These are phyloP conservation scores for Camillea tinctor DNA, from an alignment of 2,329 filamentous ascomycete species.

Conservation along the genomic window DNA sequence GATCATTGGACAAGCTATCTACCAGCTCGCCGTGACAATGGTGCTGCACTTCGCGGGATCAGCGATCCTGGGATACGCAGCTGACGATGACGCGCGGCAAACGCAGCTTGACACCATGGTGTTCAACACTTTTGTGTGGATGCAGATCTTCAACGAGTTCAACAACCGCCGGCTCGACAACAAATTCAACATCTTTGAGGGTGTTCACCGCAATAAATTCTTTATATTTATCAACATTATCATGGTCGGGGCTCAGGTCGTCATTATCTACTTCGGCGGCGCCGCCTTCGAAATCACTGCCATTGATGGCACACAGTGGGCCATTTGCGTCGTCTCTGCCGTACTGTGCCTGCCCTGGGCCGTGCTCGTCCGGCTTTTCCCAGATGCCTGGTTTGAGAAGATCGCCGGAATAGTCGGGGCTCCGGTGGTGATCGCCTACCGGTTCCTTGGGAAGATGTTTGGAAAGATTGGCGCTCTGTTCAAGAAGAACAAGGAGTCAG, in stretches of 20 bases:
- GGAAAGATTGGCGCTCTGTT: slow-evolving; percentile 20
- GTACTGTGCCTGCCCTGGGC: slow-evolving; percentile 51
- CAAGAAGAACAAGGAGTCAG: slow-evolving; percentile 11
- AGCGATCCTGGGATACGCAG: slow-evolving; percentile 51
- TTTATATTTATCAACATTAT: slow-evolving; percentile 57
- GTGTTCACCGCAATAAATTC: slow-evolving; percentile 54
- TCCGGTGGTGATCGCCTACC: slow-evolving; percentile 31
- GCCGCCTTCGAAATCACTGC: slow-evolving; percentile 50
- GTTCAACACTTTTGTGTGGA: slow-evolving; percentile 71
- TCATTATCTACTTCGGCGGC: slow-evolving; percentile 58
- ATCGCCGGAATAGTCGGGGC: slow-evolving; percentile 30
- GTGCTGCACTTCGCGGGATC: slow-evolving; percentile 60
- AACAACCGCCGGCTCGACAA: slow-evolving; percentile 65
- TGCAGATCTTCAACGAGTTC: slow-evolving; percentile 71
- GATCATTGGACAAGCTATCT: slow-evolving; percentile 61
- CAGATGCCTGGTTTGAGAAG: slow-evolving; percentile 42
- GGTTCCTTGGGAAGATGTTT: slow-evolving; percentile 16
- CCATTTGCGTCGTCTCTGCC: slow-evolving; percentile 49
- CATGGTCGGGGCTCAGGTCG: slow-evolving; percentile 56
- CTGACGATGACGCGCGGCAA: slow-evolving; percentile 38
- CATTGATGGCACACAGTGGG: slow-evolving; percentile 53
- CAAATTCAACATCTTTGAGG: slow-evolving; percentile 60
- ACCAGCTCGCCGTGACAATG: slow-evolving; percentile 58
- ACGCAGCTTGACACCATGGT: slow-evolving; percentile 57
- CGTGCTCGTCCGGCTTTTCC: slow-evolving; percentile 48